Evolutionary conservation across 306 rosid genomes (phyloP).

Genomic region (Sesbania bispinosa): DNA sequence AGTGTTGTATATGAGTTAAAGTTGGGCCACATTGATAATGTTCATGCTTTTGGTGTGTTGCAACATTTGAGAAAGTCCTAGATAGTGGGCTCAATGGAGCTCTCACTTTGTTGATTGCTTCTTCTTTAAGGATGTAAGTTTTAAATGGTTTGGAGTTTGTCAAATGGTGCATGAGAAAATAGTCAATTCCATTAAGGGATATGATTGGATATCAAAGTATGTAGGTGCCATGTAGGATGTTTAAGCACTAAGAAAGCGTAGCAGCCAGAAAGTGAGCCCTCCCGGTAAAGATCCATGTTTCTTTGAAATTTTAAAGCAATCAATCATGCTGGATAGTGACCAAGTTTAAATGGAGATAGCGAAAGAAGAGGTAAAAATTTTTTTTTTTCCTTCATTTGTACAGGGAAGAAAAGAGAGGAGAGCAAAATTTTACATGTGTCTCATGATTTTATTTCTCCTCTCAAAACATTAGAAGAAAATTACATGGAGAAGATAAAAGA

Average conservation of each 20-base stretch:
- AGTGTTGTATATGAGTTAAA: conserved; percentile 40
- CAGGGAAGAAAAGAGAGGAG: too few relatives aligned
- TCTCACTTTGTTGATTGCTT: conserved; percentile 25
- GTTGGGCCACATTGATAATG: conserved; percentile 37
- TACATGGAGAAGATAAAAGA: too few relatives aligned
- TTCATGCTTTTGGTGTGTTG: conserved; percentile 45
- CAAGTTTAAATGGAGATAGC: not conserved
- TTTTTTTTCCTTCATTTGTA: too few relatives aligned
- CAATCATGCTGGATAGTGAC: conserved; percentile 20
- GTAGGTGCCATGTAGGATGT: conserved; percentile 19
- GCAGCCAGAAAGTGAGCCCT: conserved; percentile 10
- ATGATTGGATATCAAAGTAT: conserved; percentile 2
- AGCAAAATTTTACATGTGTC: too few relatives aligned
- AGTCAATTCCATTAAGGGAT: conserved; percentile 25
- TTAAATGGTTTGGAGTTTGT: conserved; percentile 25
- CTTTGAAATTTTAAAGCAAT: not conserved
- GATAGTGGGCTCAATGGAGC: conserved; percentile 10
- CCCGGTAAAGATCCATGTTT: not conserved
- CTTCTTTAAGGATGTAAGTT: conserved; percentile 19
- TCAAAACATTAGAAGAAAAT: too few relatives aligned
- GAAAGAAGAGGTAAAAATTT: too few relatives aligned
- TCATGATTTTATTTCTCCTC: too few relatives aligned
- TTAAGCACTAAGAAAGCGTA: conserved; percentile 41
- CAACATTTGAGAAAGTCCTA: conserved; percentile 22
- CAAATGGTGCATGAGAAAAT: conserved; percentile 9